Conservation (phyloP, 1,284 basidiomycete genomes). For the Austroboletus niveus region DNA sequence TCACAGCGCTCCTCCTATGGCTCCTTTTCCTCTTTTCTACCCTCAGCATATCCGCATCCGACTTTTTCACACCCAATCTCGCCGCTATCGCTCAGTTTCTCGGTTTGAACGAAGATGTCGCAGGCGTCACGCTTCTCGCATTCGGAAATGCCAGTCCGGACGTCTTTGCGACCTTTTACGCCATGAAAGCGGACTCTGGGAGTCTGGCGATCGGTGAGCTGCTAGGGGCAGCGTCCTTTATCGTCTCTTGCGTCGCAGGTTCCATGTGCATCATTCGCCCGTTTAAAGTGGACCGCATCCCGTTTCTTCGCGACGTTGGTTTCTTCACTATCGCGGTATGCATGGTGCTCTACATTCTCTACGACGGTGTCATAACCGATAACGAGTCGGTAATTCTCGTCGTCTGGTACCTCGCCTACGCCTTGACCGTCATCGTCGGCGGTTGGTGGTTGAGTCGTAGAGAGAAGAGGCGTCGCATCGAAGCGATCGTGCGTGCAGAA, state of each 20-base stretch:
- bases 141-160: conserved; percentile 94
- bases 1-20: conserved; percentile 69
- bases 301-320: conserved; percentile 90
- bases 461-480: conserved; percentile 44
- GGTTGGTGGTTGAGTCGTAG: conserved; percentile 73
- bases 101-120: conserved; percentile 85
- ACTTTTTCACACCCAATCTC: conserved; percentile 95
- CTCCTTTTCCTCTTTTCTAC: conserved; percentile 84
- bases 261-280: conserved; percentile 95
- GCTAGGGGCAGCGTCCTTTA: conserved; percentile 93
- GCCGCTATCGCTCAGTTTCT: conserved; percentile 81
- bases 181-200: conserved; percentile 84
- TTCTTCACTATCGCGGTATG: conserved; percentile 87
- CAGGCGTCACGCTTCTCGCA: conserved; percentile 90
- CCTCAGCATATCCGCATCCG: conserved; percentile 88
- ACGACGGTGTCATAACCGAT: conserved; percentile 71
- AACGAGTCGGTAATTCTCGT: conserved; percentile 80
- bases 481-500: conserved; percentile 61
- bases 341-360: conserved; percentile 73
- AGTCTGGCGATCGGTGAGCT: conserved; percentile 93
- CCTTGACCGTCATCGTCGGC: conserved; percentile 70
- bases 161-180: conserved; percentile 92
- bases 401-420: conserved; percentile 78
- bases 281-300: conserved; percentile 77
- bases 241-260: conserved; percentile 93